A percentile compares a stretch with the other conserved stretches of the same genome.
These are phyloP conservation scores for Lachancea cidri DNA, from an alignment of 805 yeast species.

Conservation along the genomic window DNA sequence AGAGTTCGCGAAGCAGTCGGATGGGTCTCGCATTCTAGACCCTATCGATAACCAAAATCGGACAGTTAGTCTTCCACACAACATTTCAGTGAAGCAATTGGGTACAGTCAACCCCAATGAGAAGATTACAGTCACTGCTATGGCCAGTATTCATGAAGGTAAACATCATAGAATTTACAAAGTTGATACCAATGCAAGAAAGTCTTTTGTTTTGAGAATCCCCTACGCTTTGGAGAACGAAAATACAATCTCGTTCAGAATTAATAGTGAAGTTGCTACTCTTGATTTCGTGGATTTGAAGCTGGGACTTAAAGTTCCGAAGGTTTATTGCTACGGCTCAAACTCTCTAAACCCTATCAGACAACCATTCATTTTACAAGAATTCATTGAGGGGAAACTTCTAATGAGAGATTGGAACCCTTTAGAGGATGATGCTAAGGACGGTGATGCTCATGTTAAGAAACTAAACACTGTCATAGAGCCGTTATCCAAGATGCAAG, in stretches of 20 bases:
- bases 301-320: slow-evolving; percentile 66
- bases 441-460: slow-evolving; percentile 44
- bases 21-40: slow-evolving; percentile 28
- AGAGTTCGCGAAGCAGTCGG: slow-evolving; percentile 27
- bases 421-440: slow-evolving; percentile 49
- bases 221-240: slow-evolving; percentile 78
- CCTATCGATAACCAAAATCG: slow-evolving; percentile 38
- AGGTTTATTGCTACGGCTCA: slow-evolving; percentile 61
- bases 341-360: slow-evolving; percentile 57
- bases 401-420: slow-evolving; percentile 93
- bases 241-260: slow-evolving; percentile 55
- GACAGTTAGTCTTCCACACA: slow-evolving; percentile 44
- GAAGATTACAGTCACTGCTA: slow-evolving; percentile 53
- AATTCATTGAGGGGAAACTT: slow-evolving; percentile 69
- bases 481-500: slow-evolving; percentile 67
- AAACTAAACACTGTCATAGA: slow-evolving; percentile 57
- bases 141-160: slow-evolving; percentile 87
- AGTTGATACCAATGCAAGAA: slow-evolving; percentile 56
- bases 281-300: slow-evolving; percentile 71
- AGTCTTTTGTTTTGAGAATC: slow-evolving; percentile 67
- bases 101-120: slow-evolving; percentile 43
- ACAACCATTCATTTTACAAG: slow-evolving; percentile 77
- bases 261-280: slow-evolving; percentile 91
- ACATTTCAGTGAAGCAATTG: slow-evolving; percentile 38
- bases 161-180: slow-evolving; percentile 87